These are phyloP conservation scores for Lanmaoa rubissima DNA, from an alignment of 768 basidiomycete genomes.

Conservation along the genomic window DNA sequence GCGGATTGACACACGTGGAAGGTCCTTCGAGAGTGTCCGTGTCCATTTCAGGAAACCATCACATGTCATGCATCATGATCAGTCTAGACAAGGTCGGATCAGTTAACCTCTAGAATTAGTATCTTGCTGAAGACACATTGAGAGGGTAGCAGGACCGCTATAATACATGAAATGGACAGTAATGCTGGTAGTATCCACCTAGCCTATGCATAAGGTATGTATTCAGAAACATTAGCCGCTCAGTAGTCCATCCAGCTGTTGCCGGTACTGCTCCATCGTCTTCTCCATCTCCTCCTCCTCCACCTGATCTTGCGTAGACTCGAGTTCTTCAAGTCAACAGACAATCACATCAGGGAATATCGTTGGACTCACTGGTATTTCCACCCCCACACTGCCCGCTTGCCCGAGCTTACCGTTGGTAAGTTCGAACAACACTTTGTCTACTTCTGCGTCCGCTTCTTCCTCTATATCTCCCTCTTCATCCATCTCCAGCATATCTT, in stretches of 20 bases:
- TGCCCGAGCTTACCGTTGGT: conserved; percentile 95
- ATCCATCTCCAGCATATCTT: conserved; percentile 86
- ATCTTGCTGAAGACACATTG: background rate
- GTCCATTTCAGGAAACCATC: conserved; percentile 10
- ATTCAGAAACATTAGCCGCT: conserved; percentile 37
- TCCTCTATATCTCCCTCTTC: conserved; percentile 95
- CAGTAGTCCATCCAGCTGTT: conserved; percentile 84
- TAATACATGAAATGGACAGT: conserved; percentile 8
- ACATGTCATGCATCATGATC: no score
- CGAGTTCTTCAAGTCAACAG: conserved; percentile 7
- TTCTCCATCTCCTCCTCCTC: conserved; percentile 84
- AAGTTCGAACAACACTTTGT: conserved; percentile 92
- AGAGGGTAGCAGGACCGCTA: conserved; percentile 4
- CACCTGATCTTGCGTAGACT: conserved; percentile 59
- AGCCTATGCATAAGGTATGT: conserved; percentile 15
- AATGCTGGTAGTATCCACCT: background rate
- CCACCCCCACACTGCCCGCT: conserved; percentile 68
- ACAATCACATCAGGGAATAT: conserved; percentile 1
- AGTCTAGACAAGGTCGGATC: no score
- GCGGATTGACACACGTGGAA: conserved; percentile 25
- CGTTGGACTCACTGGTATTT: conserved; percentile 64
- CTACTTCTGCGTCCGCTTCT: conserved; percentile 96
- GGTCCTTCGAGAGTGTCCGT: background rate
- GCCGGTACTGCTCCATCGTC: conserved; percentile 87
- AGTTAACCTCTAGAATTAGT: no score